phyloP scores from a whole-genome alignment of 495 filamentous ascomycete species.

The Podospora didyma region DNA sequence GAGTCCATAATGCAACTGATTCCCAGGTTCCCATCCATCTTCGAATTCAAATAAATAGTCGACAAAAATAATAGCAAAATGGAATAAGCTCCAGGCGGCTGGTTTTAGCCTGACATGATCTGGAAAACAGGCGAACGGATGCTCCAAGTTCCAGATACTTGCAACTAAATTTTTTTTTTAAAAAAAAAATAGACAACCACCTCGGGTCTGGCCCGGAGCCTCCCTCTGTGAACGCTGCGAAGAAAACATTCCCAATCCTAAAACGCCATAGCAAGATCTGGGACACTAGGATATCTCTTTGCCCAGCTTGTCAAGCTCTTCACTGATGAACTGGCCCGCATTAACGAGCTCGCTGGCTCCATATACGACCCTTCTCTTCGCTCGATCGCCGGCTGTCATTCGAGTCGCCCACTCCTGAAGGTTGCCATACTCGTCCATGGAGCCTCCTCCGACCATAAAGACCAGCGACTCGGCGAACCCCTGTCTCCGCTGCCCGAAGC shows the following conservation, averaged over 20 bases:
- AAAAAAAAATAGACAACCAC: too few relatives aligned
- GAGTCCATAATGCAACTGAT: neutral
- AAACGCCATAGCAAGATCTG: neutral
- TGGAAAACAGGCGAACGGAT: too few relatives aligned
- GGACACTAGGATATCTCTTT: conserved; percentile 28
- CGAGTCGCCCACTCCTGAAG: conserved; percentile 92
- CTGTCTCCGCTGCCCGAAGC: conserved; percentile 88
- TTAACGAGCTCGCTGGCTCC: conserved; percentile 93
- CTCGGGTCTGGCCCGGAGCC: too few relatives aligned
- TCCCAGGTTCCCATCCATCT: neutral
- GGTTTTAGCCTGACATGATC: too few relatives aligned
- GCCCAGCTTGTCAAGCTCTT: conserved; percentile 78
- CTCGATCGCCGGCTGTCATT: conserved; percentile 51
- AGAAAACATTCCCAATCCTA: neutral
- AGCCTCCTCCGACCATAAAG: conserved; percentile 94
- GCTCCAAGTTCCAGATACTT: too few relatives aligned
- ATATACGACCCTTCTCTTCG: conserved; percentile 80
- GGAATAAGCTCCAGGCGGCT: too few relatives aligned
- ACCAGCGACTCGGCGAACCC: conserved; percentile 95
- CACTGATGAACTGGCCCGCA: conserved; percentile 77
- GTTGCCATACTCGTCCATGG: conserved; percentile 99
- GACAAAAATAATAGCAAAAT: too few relatives aligned
- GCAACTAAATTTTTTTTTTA: too few relatives aligned
- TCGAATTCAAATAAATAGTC: too few relatives aligned
- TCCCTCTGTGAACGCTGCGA: too few relatives aligned